A percentile compares a stretch with the other conserved stretches of the same genome.
phyloP scores from a whole-genome alignment of 352 stramenopile species.

The Phytophthora macrochlamydospora region DNA sequence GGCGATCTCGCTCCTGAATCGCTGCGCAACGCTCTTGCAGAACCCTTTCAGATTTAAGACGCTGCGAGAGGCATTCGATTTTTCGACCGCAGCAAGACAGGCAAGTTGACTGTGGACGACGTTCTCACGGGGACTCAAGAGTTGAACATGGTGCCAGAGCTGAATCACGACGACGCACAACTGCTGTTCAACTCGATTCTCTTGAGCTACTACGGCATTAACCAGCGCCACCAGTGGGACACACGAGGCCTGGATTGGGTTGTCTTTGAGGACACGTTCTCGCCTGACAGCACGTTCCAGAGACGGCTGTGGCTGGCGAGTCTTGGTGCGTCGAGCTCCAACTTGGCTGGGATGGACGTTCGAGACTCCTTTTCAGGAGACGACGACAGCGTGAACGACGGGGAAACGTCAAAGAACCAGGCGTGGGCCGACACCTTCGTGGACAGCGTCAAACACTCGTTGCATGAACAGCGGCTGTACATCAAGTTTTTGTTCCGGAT shows the following conservation, averaged over 20 bases:
- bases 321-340: conserved; percentile 58
- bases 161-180: conserved; percentile 53
- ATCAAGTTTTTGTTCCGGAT: conserved; percentile 84
- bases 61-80: conserved; percentile 61
- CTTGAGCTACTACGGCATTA: conserved; percentile 69
- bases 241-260: conserved; percentile 60
- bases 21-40: conserved; percentile 58
- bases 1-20: conserved; percentile 72
- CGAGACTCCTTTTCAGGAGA: conserved; percentile 30
- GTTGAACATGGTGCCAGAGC: conserved; percentile 52
- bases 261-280: conserved; percentile 85
- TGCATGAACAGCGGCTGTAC: conserved; percentile 82
- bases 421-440: conserved; percentile 74
- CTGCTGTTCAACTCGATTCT: conserved; percentile 71
- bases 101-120: conserved; percentile 51
- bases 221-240: conserved; percentile 41
- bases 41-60: conserved; percentile 48
- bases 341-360: conserved; percentile 37
- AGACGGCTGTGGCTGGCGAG: conserved; percentile 66
- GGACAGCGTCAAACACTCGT: conserved; percentile 69
- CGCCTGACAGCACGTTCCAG: conserved; percentile 67
- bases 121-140: conserved; percentile 56
- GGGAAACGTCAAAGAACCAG: conserved; percentile 39
- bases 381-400: conserved; percentile 38
- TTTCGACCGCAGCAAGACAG: conserved; percentile 50